These are phyloP conservation scores for Phascolomyces articulosus DNA, from an alignment of 371 early-diverging fungal genomes.

Conservation along the genomic window DNA sequence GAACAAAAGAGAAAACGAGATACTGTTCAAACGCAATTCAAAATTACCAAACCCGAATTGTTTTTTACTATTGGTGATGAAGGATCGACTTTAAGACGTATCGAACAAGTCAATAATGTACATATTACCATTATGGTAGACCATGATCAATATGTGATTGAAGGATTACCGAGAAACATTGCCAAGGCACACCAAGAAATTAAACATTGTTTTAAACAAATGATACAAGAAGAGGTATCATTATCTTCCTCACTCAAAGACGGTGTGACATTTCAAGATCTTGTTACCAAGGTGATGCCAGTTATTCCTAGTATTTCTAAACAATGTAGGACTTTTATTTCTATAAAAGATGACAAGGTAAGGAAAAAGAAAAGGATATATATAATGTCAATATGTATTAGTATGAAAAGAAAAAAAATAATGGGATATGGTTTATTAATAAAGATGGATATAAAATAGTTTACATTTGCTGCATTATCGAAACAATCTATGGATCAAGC, in stretches of 20 bases:
- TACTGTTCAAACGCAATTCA: conserved; percentile 12
- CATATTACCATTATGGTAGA: conserved; percentile 29
- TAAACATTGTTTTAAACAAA: not conserved
- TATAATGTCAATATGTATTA: too few relatives aligned
- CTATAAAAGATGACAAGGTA: conserved; percentile 28
- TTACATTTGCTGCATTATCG: conserved; percentile 27
- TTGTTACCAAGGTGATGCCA: not conserved
- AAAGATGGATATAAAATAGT: conserved; percentile 8
- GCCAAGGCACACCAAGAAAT: conserved; percentile 16
- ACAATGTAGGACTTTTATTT: conserved; percentile 25
- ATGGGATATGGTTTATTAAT: too few relatives aligned
- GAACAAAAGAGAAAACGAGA: conserved; percentile 6
- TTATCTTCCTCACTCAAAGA: not conserved
- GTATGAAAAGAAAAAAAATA: too few relatives aligned
- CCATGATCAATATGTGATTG: conserved; percentile 21
- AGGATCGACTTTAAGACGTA: conserved; percentile 27
- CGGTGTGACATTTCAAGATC: not conserved
- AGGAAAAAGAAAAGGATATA: not conserved
- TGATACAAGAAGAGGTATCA: not conserved
- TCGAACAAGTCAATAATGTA: conserved; percentile 31
- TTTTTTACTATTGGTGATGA: conserved; percentile 43
- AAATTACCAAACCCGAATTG: conserved; percentile 27
- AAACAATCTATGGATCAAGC: conserved; percentile 24
- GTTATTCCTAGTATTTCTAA: conserved; percentile 21
- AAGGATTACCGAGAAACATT: conserved; percentile 24